These are phyloP conservation scores for Mrakia gelida DNA, from an alignment of 768 basidiomycete species.

Conservation along the genomic window DNA sequence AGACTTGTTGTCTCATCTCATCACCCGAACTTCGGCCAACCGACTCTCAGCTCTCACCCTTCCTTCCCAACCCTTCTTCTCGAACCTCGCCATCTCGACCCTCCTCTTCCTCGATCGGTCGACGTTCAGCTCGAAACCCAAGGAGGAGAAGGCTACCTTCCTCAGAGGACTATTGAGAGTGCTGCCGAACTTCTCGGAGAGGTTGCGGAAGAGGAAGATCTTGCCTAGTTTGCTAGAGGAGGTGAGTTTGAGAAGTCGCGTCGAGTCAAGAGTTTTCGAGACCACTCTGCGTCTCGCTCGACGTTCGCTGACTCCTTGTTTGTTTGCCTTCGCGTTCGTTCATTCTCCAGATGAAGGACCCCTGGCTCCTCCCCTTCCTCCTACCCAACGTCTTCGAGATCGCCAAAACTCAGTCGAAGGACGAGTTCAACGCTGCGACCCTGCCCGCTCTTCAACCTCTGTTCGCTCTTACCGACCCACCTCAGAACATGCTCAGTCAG, in stretches of 20 bases:
- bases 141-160: constrained; percentile 94
- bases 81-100: constrained; percentile 89
- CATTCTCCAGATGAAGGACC: constrained; percentile 73
- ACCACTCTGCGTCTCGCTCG: constrained; percentile 19
- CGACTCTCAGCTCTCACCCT: constrained; percentile 75
- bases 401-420: constrained; percentile 65
- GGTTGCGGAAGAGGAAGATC: constrained; percentile 79
- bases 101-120: constrained; percentile 93
- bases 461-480: constrained; percentile 87
- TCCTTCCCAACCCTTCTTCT: constrained; percentile 85
- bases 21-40: constrained; percentile 69
- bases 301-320: background rate
- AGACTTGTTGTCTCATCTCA: constrained; percentile 74
- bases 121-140: constrained; percentile 86
- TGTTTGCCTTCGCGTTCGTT: background rate
- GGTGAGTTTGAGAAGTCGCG: constrained; percentile 48
- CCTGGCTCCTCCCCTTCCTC: constrained; percentile 85
- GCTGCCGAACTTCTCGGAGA: constrained; percentile 67
- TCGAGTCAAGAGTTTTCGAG: background rate
- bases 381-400: constrained; percentile 94
- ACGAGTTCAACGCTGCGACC: constrained; percentile 75
- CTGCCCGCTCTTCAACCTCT: constrained; percentile 84
- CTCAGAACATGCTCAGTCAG: constrained; percentile 83
- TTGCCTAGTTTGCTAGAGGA: constrained; percentile 90
- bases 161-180: constrained; percentile 72